A percentile compares a stretch with the other conserved stretches of the same genome.
Conservation (phyloP, 2,329 filamentous ascomycete genomes). For the Botrytis sinoallii region DNA sequence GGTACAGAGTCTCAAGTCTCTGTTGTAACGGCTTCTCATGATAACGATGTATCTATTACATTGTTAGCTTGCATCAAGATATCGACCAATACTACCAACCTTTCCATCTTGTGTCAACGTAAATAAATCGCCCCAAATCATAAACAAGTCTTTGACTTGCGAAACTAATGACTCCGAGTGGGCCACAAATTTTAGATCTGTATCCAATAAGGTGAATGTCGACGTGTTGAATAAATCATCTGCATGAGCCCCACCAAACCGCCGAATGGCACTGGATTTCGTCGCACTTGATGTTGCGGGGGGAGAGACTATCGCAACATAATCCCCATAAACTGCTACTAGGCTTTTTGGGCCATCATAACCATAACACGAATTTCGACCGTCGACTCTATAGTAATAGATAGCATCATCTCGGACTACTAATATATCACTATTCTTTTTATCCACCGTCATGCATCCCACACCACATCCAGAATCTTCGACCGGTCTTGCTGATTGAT, state of each 20-base stretch:
- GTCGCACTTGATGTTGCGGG: constrained; percentile 51
- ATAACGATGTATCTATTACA: constrained; percentile 75
- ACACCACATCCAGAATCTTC: constrained; percentile 88
- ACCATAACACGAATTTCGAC: constrained; percentile 81
- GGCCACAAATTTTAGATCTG: constrained; percentile 83
- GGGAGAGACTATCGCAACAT: constrained; percentile 82
- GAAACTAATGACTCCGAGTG: constrained; percentile 84
- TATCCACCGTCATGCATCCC: constrained; percentile 92
- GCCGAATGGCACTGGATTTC: constrained; percentile 54
- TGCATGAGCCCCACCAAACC: constrained; percentile 68
- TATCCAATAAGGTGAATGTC: constrained; percentile 87
- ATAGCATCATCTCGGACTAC: constrained; percentile 94
- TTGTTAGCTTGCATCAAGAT: constrained; percentile 27
- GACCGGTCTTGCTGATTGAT: constrained; percentile 80
- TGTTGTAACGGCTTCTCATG: constrained; percentile 89
- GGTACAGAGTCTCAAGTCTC: constrained; percentile 88
- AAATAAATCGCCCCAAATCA: constrained; percentile 88
- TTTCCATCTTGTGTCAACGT: constrained; percentile 91
- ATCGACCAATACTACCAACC: constrained; percentile 46
- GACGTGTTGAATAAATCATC: constrained; percentile 83
- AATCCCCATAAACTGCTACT: constrained; percentile 76
- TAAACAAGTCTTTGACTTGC: constrained; percentile 74
- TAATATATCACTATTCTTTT: constrained; percentile 75
- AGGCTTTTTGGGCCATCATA: constrained; percentile 89
- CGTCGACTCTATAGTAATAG: constrained; percentile 85